Evolutionary conservation across 2,329 filamentous ascomycete species (phyloP).

Genomic region (Talaromyces sp.): DNA sequence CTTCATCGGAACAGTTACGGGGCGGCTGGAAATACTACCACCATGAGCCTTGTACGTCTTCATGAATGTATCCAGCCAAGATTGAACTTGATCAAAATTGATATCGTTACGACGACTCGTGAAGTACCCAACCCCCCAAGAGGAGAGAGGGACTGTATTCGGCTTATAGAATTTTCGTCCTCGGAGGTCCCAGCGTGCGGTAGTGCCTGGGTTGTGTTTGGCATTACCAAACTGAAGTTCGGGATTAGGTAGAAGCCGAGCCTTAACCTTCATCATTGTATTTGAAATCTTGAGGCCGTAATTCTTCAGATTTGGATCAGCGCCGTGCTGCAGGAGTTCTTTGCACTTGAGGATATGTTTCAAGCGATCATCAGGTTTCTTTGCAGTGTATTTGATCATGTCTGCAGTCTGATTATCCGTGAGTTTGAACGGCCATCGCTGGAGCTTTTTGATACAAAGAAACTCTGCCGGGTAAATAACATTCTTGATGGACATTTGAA

Average conservation of each 20-base stretch:
- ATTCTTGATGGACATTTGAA: constrained; percentile 59
- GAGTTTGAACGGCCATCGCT: constrained; percentile 62
- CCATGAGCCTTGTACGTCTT: constrained; percentile 65
- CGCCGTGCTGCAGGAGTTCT: constrained; percentile 64
- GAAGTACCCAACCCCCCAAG: constrained; percentile 76
- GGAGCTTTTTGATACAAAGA: constrained; percentile 55
- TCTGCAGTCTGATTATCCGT: constrained; percentile 67
- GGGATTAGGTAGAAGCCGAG: constrained; percentile 71
- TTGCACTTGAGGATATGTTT: constrained; percentile 70
- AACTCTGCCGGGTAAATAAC: constrained; percentile 61
- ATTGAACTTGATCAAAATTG: constrained; percentile 48
- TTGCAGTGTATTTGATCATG: constrained; percentile 96
- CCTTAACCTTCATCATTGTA: constrained; percentile 68
- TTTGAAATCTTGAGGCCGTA: constrained; percentile 74
- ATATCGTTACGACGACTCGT: constrained; percentile 56
- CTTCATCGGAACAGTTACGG: constrained; percentile 47
- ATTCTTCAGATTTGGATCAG: constrained; percentile 69
- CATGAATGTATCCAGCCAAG: constrained; percentile 64
- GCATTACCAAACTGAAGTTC: constrained; percentile 67
- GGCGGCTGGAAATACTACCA: constrained; percentile 54
- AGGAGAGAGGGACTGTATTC: constrained; percentile 65
- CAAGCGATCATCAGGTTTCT: constrained; percentile 70
- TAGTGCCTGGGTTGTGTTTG: constrained; percentile 61
- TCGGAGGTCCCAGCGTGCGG: constrained; percentile 85
- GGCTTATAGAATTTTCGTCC: constrained; percentile 73